Evolutionary conservation across 805 yeast species (phyloP).

Genomic region (Saccharomycopsis lassenensis): DNA sequence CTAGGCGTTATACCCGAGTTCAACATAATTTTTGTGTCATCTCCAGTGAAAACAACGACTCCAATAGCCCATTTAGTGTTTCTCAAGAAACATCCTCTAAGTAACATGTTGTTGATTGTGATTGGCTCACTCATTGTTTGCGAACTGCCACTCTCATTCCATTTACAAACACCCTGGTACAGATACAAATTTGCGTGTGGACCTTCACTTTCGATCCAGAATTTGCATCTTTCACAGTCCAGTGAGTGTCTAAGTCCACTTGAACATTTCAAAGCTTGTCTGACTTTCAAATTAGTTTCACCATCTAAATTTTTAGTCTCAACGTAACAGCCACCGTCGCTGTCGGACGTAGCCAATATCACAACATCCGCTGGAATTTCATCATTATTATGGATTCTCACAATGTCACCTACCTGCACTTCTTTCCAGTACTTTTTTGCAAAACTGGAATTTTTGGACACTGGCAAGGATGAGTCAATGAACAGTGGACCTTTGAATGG

Average conservation of each 20-base stretch:
- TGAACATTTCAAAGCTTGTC: conserved; percentile 59
- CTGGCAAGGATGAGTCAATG: conserved; percentile 26
- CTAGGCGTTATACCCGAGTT: conserved; percentile 73
- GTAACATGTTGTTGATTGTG: conserved; percentile 48
- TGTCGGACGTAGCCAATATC: conserved; percentile 53
- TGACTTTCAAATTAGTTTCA: conserved; percentile 66
- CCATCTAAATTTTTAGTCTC: conserved; percentile 82
- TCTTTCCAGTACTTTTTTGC: conserved; percentile 30
- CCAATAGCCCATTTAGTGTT: conserved; percentile 74
- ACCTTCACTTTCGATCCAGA: conserved; percentile 73
- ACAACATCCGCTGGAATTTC: conserved; percentile 72
- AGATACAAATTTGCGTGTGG: conserved; percentile 71
- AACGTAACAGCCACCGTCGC: conserved; percentile 60
- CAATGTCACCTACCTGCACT: conserved; percentile 61
- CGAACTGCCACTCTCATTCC: conserved; percentile 29
- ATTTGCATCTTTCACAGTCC: conserved; percentile 40
- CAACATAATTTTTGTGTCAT: conserved; percentile 65
- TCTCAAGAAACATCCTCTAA: conserved; percentile 64
- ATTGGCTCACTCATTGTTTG: no score
- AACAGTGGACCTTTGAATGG: conserved; percentile 18
- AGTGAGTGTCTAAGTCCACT: conserved; percentile 36
- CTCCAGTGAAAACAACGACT: conserved; percentile 64
- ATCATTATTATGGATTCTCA: conserved; percentile 61
- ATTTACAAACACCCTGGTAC: conserved; percentile 61
- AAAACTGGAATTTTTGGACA: conserved; percentile 29